These are phyloP conservation scores for Aspergillaceae sp. DNA, from an alignment of 2,329 filamentous ascomycete genomes.

Conservation along the genomic window DNA sequence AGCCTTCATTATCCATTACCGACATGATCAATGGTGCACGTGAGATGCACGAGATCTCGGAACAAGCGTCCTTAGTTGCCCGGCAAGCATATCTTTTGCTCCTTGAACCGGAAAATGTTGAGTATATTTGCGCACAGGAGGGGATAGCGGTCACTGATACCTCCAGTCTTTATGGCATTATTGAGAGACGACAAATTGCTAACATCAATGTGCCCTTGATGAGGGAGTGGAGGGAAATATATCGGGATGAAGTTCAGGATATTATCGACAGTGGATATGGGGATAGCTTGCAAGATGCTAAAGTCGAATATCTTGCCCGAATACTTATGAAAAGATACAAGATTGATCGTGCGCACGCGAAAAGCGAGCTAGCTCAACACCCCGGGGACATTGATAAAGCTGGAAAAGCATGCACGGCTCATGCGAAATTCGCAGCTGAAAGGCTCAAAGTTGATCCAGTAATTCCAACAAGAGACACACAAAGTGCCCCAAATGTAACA, in stretches of 20 bases:
- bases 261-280: constrained; percentile 3
- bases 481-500: constrained; percentile 6
- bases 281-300: not conserved
- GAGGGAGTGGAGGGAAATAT: not conserved
- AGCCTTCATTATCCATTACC: not conserved
- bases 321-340: constrained; percentile 1
- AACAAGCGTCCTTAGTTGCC: not conserved
- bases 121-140: not conserved
- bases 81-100: not conserved
- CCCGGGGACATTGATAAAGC: constrained; percentile 1
- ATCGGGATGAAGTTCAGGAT: constrained; percentile 2
- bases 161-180: not conserved
- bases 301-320: not conserved
- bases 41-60: not conserved
- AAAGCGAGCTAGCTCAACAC: not conserved
- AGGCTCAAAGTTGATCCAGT: not conserved
- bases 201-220: not conserved
- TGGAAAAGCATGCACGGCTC: not conserved
- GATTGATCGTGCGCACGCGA: constrained; percentile 1
- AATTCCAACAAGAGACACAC: constrained; percentile 6
- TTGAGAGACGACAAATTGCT: not conserved
- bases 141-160: not conserved
- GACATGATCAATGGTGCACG: not conserved
- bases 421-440: not conserved
- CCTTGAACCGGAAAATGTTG: not conserved